Evolutionary conservation across 768 basidiomycete genomes (phyloP), one percentile per base, ranked within the genome.

Genomic region (Amanita exitialis): DNA sequence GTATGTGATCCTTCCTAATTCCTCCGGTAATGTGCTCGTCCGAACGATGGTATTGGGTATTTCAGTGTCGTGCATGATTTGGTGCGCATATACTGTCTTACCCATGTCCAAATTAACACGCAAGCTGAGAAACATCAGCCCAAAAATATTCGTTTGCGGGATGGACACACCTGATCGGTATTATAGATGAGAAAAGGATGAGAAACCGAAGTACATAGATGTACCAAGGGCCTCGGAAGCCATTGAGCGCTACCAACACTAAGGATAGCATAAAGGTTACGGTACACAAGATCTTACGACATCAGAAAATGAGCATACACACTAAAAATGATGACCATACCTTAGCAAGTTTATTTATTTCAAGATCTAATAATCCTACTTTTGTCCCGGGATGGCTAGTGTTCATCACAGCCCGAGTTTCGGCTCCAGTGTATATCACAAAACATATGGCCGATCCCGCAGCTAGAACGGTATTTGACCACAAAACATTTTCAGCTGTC

Each of bases 21-120:
- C 94, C 64, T 99, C 96, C 0, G 96, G 96, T 3, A 99, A 74
- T 0, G 96, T 99, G 60, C 88, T 91, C n/a, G 96, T 98, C 12
- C 96, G 77, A 6, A 98, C 96, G 54, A 98, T 96, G 3, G 96
- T 96, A 43, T 83, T 81, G 3, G 93, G 91, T 57, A 99, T 99
- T 66, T 97, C 91, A 41, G 58, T 62, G 68, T 98, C 96, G 47
- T 80, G 84, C 85, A 94, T 92, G 51, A 98, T 98, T 57, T 93
- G 89, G 38, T 88, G 84, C 0, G 91, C 93, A 59, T 99, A 99
- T 38, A 98, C 88, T 1, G 94, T 98, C 69, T 99, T 99, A 51
- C 96, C 96, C 94, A 99, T 98, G 65, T 99, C 96, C 48, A 99
- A 77, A 59, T 99, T 99, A 48, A 99, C 95, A n/a, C 96, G 88